Evolutionary conservation across 805 yeast genomes (phyloP).

Genomic region (Candida vaughaniae): DNA sequence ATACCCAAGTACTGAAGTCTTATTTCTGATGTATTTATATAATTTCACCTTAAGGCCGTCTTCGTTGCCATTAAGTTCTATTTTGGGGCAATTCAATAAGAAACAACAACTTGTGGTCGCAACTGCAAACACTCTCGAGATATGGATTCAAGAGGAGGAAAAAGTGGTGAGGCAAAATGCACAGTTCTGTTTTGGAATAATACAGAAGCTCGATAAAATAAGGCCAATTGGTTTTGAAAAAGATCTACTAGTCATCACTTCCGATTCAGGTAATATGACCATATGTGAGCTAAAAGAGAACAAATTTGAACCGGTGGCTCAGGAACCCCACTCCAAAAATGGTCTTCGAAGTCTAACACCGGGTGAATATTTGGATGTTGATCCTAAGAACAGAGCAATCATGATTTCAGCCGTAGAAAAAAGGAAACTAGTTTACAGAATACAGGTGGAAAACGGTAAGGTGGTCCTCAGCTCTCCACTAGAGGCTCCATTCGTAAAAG

Average conservation of each 20-base stretch:
- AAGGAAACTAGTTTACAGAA: conserved; percentile 66
- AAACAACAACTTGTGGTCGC: conserved; percentile 64
- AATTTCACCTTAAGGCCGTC: conserved; percentile 70
- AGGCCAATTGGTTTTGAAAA: conserved; percentile 50
- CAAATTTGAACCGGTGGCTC: conserved; percentile 47
- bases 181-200: conserved; percentile 55
- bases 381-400: conserved; percentile 68
- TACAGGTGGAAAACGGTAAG: conserved; percentile 47
- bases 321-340: conserved; percentile 70
- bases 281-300: conserved; percentile 48
- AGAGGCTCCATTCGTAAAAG: conserved; percentile 55
- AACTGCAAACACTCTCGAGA: conserved; percentile 52
- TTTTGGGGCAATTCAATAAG: conserved; percentile 67
- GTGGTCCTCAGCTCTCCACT: conserved; percentile 68
- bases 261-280: conserved; percentile 76
- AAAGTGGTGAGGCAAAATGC: conserved; percentile 41
- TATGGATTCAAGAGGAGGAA: conserved; percentile 59
- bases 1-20: too few species aligned
- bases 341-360: conserved; percentile 77
- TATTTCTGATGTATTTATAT: conserved; percentile 54
- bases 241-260: conserved; percentile 64
- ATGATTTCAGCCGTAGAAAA: conserved; percentile 72
- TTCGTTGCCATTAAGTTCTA: conserved; percentile 49
- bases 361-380: conserved; percentile 68
- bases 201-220: conserved; percentile 53